Percentiles rank a stretch among this genome's conserved stretches.
Evolutionary conservation across 495 filamentous ascomycete genomes (phyloP).

Genomic region (Aspergillus nidulans): DNA sequence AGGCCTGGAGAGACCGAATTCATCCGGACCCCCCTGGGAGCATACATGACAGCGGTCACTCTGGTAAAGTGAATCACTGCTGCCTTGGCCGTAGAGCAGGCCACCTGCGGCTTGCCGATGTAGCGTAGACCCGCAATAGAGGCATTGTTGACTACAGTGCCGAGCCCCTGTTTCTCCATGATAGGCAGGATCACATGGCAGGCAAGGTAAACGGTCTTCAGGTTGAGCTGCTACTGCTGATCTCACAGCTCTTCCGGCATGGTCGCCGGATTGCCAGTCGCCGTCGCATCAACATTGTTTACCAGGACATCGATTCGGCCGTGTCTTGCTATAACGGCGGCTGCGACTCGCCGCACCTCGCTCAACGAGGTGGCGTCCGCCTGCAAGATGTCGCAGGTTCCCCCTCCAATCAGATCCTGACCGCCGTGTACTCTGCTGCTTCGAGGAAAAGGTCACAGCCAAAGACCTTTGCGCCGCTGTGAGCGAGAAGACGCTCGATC

Average conservation of each 20-base stretch:
- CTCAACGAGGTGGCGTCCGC: conserved; percentile 37
- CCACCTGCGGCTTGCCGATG: conserved; percentile 46
- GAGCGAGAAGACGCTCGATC: conserved; percentile 32
- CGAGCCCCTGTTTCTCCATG: conserved; percentile 42
- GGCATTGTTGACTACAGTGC: conserved; percentile 39
- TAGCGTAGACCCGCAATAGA: conserved; percentile 44
- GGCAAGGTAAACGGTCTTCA: conserved; percentile 46
- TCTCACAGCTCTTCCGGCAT: conserved; percentile 46
- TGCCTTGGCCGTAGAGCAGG: conserved; percentile 45
- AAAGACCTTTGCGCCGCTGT: conserved; percentile 36
- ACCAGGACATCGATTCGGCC: conserved; percentile 50
- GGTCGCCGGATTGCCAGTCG: conserved; percentile 40
- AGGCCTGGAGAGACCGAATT: conserved; percentile 48
- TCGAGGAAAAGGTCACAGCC: conserved; percentile 37
- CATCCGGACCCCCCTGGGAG: conserved; percentile 38
- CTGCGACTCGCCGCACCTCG: conserved; percentile 33
- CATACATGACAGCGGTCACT: conserved; percentile 45
- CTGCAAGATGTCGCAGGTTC: conserved; percentile 23
- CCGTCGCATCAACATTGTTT: conserved; percentile 46
- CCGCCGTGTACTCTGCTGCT: conserved; percentile 31
- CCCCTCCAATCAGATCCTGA: conserved; percentile 25
- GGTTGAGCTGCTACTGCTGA: conserved; percentile 42
- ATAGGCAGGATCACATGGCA: conserved; percentile 42
- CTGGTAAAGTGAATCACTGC: conserved; percentile 44
- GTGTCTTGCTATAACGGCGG: conserved; percentile 34